A percentile compares a stretch with the other conserved stretches of the same genome.
Conservation (phyloP, 768 basidiomycete species). For the Mycena capillaripes region DNA sequence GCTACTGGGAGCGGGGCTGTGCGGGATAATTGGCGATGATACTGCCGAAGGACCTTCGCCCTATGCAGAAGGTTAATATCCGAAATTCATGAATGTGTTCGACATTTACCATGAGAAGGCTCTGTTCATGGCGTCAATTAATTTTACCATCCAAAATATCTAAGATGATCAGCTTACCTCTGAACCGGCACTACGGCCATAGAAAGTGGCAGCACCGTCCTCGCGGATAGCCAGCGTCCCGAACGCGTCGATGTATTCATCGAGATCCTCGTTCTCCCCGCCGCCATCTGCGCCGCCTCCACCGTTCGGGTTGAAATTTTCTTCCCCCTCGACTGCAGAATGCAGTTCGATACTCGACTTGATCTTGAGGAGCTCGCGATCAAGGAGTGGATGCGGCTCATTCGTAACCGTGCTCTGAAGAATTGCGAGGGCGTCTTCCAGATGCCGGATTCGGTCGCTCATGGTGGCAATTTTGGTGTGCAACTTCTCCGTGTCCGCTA, state of each 20-base stretch:
- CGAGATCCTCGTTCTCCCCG: conserved; percentile 48
- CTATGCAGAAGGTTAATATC: conserved; percentile 37
- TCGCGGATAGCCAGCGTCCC: conserved; percentile 79
- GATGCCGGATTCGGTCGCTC: conserved; percentile 78
- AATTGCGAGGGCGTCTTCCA: conserved; percentile 76
- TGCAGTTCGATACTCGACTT: conserved; percentile 81
- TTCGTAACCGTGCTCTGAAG: conserved; percentile 62
- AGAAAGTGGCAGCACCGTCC: conserved; percentile 79
- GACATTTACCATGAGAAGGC: conserved; percentile 63
- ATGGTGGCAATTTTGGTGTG: conserved; percentile 77
- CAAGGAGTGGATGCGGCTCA: conserved; percentile 72
- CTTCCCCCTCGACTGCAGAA: conserved; percentile 63
- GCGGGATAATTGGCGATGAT: conserved; percentile 24
- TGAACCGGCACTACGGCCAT: conserved; percentile 78
- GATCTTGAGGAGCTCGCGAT: conserved; percentile 71
- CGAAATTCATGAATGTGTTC: background rate
- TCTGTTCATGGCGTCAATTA: conserved; percentile 49
- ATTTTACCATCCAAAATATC: background rate
- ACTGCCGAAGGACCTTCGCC: conserved; percentile 48
- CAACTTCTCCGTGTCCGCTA: conserved; percentile 79
- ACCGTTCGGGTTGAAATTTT: background rate
- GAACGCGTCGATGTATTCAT: conserved; percentile 75
- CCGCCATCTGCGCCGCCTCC: background rate
- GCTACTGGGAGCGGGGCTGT: conserved; percentile 34
- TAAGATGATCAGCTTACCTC: conserved; percentile 63